Conservation (phyloP, 371 early-diverging fungal species). For the Synchytrium microbalum region DNA sequence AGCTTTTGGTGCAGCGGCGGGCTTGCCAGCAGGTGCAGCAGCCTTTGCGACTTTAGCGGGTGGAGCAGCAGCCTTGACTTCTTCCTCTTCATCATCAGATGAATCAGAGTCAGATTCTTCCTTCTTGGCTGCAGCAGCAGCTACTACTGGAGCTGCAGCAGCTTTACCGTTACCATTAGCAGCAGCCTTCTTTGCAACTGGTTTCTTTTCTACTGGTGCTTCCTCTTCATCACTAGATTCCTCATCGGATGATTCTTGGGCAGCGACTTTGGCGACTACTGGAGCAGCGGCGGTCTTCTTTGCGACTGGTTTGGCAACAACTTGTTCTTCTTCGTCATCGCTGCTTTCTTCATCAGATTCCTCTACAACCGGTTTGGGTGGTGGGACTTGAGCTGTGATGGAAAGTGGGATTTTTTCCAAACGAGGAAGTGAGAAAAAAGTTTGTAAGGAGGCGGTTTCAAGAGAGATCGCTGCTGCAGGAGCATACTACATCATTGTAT, state of each 20-base stretch:
- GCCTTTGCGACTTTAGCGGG: conserved; percentile 14
- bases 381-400: neutral
- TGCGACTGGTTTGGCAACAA: neutral
- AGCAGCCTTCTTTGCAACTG: conserved; percentile 8
- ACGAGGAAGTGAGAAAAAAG: neutral
- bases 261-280: neutral
- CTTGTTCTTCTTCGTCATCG: neutral
- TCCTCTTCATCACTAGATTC: neutral
- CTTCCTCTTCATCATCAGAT: conserved; percentile 9
- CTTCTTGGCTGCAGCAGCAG: conserved; percentile 17
- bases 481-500: neutral
- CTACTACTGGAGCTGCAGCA: conserved; percentile 8
- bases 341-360: conserved; percentile 3
- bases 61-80: conserved; percentile 10
- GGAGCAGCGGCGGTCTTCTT: conserved; percentile 3
- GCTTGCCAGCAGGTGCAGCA: neutral
- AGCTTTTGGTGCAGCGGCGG: conserved; percentile 9
- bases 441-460: neutral
- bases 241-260: neutral
- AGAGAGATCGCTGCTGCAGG: neutral
- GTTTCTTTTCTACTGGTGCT: neutral
- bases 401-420: neutral
- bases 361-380: neutral
- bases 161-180: conserved; percentile 8
- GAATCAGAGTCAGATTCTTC: conserved; percentile 13